Evolutionary conservation across 2,329 filamentous ascomycete genomes (phyloP).

Genomic region (Alternaria gansuensis): DNA sequence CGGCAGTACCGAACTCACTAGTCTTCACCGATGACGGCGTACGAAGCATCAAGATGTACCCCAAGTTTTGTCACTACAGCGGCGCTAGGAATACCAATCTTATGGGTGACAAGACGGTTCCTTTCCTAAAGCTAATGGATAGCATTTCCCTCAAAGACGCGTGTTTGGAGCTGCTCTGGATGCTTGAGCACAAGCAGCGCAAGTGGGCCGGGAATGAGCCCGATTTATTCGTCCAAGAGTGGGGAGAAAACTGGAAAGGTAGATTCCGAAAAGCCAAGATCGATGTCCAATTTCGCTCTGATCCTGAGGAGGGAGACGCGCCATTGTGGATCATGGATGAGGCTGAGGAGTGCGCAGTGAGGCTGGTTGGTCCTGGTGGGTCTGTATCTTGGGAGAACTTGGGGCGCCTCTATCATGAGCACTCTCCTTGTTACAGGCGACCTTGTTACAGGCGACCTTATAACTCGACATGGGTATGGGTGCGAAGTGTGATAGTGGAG

Average conservation of each 20-base stretch:
- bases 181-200: too few relatives aligned
- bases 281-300: not conserved
- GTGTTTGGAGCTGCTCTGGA: not conserved
- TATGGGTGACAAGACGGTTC: not conserved
- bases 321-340: not conserved
- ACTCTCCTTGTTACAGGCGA: too few relatives aligned
- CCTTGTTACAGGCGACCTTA: too few relatives aligned
- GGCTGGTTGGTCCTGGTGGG: not conserved
- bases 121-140: not conserved
- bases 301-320: not conserved
- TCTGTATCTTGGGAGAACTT: not conserved
- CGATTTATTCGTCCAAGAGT: not conserved
- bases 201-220: not conserved
- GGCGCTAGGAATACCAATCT: not conserved
- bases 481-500: not conserved
- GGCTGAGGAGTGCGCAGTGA: not conserved
- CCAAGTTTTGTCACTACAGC: not conserved
- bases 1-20: not conserved
- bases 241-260: not conserved
- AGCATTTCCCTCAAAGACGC: not conserved
- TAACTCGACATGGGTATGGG: too few relatives aligned
- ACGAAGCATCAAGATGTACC: not conserved
- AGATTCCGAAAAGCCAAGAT: constrained; percentile 2
- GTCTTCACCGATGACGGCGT: not conserved
- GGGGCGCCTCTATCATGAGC: not conserved